Evolutionary conservation across 1,284 basidiomycete species (phyloP).

Genomic region (Inonotus obliquus): DNA sequence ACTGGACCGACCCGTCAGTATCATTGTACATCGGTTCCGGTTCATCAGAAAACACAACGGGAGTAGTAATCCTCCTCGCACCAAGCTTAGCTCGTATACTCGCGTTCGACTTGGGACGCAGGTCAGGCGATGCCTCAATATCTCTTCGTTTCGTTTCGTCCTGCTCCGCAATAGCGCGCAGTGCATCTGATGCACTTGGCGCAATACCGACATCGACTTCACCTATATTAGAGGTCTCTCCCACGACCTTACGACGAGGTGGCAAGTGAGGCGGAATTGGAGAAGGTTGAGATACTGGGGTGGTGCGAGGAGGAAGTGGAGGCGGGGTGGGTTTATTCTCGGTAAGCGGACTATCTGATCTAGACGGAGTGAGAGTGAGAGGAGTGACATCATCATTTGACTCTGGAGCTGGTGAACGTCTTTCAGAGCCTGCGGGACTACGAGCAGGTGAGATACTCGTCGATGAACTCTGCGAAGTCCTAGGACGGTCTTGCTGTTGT

Average conservation of each 20-base stretch:
- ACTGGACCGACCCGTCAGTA: not conserved
- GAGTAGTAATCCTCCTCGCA: constrained; percentile 7
- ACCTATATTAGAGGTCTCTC: not conserved
- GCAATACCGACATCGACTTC: constrained; percentile 10
- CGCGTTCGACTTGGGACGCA: not conserved
- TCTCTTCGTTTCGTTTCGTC: constrained; percentile 33
- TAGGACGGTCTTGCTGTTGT: constrained; percentile 25
- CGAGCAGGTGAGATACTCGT: constrained; percentile 25
- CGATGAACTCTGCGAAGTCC: constrained; percentile 22
- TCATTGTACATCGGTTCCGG: not conserved
- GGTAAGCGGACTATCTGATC: constrained; percentile 12
- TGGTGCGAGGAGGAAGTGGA: constrained; percentile 50
- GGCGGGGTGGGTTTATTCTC: constrained; percentile 39
- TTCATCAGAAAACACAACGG: constrained; percentile 8
- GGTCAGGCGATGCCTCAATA: constrained; percentile 22
- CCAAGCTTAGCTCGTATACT: constrained; percentile 11
- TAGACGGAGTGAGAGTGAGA: constrained; percentile 8
- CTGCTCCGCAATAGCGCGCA: constrained; percentile 50
- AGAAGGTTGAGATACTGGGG: constrained; percentile 5
- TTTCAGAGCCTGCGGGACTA: constrained; percentile 5
- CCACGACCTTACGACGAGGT: not conserved
- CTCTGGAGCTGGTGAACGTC: constrained; percentile 15
- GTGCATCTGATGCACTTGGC: constrained; percentile 45
- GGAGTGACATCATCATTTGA: constrained; percentile 18
- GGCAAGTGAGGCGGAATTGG: constrained; percentile 5